Percentiles rank a stretch among this genome's conserved stretches.
These are phyloP conservation scores for Lithocarpus polystachyus DNA, from an alignment of 306 rosid genomes.

Conservation along the genomic window DNA sequence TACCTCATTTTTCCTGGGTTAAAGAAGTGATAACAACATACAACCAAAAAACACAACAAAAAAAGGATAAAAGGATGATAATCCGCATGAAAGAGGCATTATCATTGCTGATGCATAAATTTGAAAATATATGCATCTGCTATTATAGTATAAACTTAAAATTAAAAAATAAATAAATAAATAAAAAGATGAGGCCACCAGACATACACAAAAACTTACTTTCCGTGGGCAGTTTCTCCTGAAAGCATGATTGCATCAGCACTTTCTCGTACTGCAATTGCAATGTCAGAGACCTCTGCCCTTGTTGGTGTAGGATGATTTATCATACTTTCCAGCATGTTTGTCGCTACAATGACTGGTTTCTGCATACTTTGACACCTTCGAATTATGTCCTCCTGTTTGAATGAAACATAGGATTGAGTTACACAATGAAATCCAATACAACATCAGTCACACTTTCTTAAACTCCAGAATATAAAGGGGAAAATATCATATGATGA, in stretches of 20 bases:
- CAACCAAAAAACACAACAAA: neutral
- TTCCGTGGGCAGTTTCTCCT: slow-evolving; percentile 99
- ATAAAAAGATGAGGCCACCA: neutral
- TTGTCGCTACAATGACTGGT: slow-evolving; percentile 97
- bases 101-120: neutral
- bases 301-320: slow-evolving; percentile 94
- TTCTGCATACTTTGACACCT: slow-evolving; percentile 80
- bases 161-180: neutral
- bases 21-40: neutral
- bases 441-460: slow-evolving; percentile 10
- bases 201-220: slow-evolving; percentile 50
- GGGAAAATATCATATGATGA: slow-evolving; percentile 8
- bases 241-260: slow-evolving; percentile 98
- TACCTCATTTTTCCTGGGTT: neutral
- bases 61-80: neutral
- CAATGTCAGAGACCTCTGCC: slow-evolving; percentile 96
- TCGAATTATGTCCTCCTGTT: slow-evolving; percentile 83
- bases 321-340: slow-evolving; percentile 99
- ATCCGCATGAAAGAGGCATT: neutral
- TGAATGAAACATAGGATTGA: slow-evolving; percentile 22
- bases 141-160: neutral
- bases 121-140: neutral
- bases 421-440: slow-evolving; percentile 10
- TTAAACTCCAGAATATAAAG: slow-evolving; percentile 1
- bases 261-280: slow-evolving; percentile 93